Evolutionary conservation across 2,329 filamentous ascomycete genomes (phyloP), one percentile per base, ranked within the genome.

Genomic region (Aspergillus texensis): DNA sequence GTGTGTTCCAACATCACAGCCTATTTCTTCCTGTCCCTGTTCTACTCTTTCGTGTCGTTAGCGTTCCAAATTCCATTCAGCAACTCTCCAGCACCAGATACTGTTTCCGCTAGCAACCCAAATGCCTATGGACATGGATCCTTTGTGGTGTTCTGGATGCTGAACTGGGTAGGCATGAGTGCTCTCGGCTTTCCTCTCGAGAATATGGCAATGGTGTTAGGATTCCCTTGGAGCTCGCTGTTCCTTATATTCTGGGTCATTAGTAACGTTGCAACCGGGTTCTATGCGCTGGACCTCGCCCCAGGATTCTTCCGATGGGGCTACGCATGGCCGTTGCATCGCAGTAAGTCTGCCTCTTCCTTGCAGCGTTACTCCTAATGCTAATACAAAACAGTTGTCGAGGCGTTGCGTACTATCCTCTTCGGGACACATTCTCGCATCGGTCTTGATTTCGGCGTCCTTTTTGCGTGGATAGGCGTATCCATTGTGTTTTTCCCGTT

Each of bases 241-340:
- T 91, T 88, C 82, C 75, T 91, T 2, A 88, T 90, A 61, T 89
- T 89, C 69, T 89, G 86, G 87, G 86, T 90, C 48, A 88, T 90
- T 61, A 84, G 85, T 8, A 91, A 91, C 68, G 86, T 89, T 0
- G 79, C 82, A 0, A 88, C 86, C 0, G 77, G 81, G 0, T 89
- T 90, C 68, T 87, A 89, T 71, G 77, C 84, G 4, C 78, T 90
- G 50, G 85, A 87, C 30, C 77, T 90, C 28, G 83, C 85, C 2
- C 84, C 86, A 0, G 77, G 74, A 0, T 89, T 90, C 69, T 91
- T 87, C 71, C 71, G 75, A 2, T 90, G 86, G 85, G 87, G 86
- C 0, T 88, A 88, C 70, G 87, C 83, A 0, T 88, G 87, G 85
- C 88, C 88, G 10, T 74, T 90, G 60, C 85, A 89, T 72, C 83